Base-by-base conservation (phyloP, 2,329 filamentous ascomycete genomes). In the Elsinoe necatrix region DNA sequence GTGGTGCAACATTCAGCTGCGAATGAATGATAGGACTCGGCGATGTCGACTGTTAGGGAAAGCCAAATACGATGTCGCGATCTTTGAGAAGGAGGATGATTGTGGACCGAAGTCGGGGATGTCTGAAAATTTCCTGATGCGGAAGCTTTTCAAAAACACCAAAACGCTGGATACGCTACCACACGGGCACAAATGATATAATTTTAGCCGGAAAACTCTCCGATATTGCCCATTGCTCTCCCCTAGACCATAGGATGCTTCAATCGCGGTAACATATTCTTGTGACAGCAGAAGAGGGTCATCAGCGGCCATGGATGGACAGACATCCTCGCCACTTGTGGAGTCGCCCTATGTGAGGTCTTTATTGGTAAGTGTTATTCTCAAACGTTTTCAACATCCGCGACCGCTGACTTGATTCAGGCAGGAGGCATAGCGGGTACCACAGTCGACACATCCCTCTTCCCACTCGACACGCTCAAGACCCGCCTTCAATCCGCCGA, bases 381-480 rank as follows among this genome's bases (percentile, higher is more conserved):
- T 31, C 29, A 21, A n/a, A 21, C n/a, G n/a, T n/a, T n/a, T n/a
- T n/a, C n/a, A n/a, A n/a, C n/a, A n/a, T n/a, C n/a, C n/a, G 18
- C 31, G 5, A 23, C 11, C 11, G 23, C 50, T 41, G 20, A 54
- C n/a, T 29, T 14, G 11, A 37, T 55, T 50, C 65, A 86, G 78
- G 89, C 93, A 64, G 93, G 93, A 71, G 93, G 85, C 67, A 77
- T 96, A 63, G 93, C 93, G 63, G 93, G 93, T 68, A 93, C 93
- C 48, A 95, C 91, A 12, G 93, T 97, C 72, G 93, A 98, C 80
- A 85, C 95, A 67, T 90, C 90, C 57, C 88, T 98, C 68, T 98
- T 88, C 77, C 93, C 93, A 0, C 89, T 98, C 78, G 95, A 98
- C 80, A 98, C 93, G 0, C 85, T 98, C 69, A 98, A 98, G 76